Evolutionary conservation across 305 asterid species (phyloP).

Genomic region (Solanum hybrid): DNA sequence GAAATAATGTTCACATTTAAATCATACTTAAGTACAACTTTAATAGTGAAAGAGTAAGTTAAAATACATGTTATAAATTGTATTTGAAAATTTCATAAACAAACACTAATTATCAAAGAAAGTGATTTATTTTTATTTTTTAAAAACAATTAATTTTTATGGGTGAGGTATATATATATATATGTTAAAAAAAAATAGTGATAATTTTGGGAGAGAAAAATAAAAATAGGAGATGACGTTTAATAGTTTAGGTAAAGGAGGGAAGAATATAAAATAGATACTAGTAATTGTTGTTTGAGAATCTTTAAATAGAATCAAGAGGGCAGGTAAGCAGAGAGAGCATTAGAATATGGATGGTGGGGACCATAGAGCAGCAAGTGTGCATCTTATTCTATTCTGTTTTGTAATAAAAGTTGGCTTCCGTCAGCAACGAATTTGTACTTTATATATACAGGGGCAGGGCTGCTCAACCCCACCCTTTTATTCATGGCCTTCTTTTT

Average conservation of each 20-base stretch:
- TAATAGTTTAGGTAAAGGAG: neutral
- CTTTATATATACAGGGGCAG: neutral
- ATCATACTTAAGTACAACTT: too few species aligned
- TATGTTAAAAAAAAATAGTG: too few species aligned
- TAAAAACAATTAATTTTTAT: too few species aligned
- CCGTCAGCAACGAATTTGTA: neutral
- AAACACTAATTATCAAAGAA: too few species aligned
- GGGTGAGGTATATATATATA: too few species aligned
- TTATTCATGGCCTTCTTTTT: neutral
- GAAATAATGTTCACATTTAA: too few species aligned
- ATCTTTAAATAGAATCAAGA: neutral
- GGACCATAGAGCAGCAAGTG: neutral
- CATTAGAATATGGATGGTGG: neutral
- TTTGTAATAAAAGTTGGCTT: neutral
- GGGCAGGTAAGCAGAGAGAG: neutral
- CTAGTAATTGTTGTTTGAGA: neutral
- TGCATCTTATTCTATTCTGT: neutral
- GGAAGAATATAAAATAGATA: neutral
- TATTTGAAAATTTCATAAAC: neutral
- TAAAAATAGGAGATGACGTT: neutral
- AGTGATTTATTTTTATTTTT: too few species aligned
- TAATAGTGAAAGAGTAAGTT: too few species aligned
- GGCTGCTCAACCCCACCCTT: neutral
- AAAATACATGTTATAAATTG: too few species aligned
- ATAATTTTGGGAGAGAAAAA: neutral